Evolutionary conservation across 306 rosid genomes (phyloP), one percentile per base, ranked within the genome.

Genomic region (Vicia faba): DNA sequence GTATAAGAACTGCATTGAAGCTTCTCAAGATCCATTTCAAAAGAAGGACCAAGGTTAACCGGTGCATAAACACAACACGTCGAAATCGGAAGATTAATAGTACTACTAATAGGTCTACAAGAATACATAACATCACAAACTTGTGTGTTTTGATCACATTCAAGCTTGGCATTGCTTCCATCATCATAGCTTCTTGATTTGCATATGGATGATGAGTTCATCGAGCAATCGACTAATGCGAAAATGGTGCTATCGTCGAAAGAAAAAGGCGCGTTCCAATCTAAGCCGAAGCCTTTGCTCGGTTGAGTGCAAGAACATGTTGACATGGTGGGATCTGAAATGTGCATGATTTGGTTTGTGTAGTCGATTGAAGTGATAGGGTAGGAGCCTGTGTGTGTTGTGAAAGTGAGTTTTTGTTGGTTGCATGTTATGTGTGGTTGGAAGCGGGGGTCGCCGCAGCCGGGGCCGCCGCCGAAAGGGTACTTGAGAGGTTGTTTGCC

Each of bases 31-130:
- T 89, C 91, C 96, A 92, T 89, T 10, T 85, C 85, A 26, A 85
- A 92, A 0, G 92, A 36, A 0, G 98, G 98, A 7, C 98, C 98
- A 0, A 87, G 87, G 75, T 92, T 86, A 15, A 92, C 87, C 0
- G 98, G 98, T 0, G 96, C 68, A 68, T 92, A 92, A 65, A 89
- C 90, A 9, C 98, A 92, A 20, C 98, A 92, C 2, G 91, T 71
- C 0, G 92, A 78, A 41, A 86, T 80, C 5, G 96, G 96, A 1
- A 84, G 75, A 20, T 82, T 87, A 50, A 84, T 78, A 1, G 73
- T 80, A 2, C 75, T 82, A 20, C 89, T 81, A 19, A 85, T 84
- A 1, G 95, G 87, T 23, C 72, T 74, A 75, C 96, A 92, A 5
- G 92, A 83, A 38, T 82, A 84, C 10, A 89, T 28, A 57, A 78